Conservation (phyloP, 495 filamentous ascomycete species). For the Paragyromitra xinjiangensis region DNA sequence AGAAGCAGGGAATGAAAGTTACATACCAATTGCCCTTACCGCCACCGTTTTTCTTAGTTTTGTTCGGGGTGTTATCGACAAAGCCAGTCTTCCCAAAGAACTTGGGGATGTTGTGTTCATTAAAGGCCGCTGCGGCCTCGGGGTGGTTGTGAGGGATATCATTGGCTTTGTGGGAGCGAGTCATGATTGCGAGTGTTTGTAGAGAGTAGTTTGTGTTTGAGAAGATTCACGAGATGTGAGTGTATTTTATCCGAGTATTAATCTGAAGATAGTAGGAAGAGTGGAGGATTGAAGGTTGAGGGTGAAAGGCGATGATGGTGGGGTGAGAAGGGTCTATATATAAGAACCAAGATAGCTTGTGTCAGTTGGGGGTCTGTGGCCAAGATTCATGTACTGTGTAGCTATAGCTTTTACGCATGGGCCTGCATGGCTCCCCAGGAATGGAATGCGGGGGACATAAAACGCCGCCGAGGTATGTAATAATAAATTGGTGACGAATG, state of each 20-base stretch:
- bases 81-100: conserved; percentile 92
- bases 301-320: conserved; percentile 39
- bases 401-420: conserved; percentile 20
- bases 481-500: conserved; percentile 31
- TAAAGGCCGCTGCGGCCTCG: conserved; percentile 68
- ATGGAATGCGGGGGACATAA: conserved; percentile 32
- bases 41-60: conserved; percentile 94
- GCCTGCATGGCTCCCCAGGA: conserved; percentile 11
- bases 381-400: conserved; percentile 10
- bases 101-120: conserved; percentile 79
- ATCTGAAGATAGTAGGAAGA: conserved; percentile 30
- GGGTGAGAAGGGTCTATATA: conserved; percentile 42
- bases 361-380: conserved; percentile 30
- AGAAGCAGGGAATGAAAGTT: background rate
- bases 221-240: conserved; percentile 25
- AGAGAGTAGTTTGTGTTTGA: conserved; percentile 30
- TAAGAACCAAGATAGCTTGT: conserved; percentile 35
- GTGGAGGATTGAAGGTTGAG: conserved; percentile 23
- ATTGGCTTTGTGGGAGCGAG: conserved; percentile 90
- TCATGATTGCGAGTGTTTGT: conserved; percentile 69
- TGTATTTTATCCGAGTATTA: conserved; percentile 19
- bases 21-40: conserved; percentile 93
- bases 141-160: conserved; percentile 82
- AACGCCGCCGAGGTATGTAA: conserved; percentile 4
- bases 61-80: conserved; percentile 82